Evolutionary conservation across 169 alveolate genomes (phyloP).

Genomic region (Cryptosporidium tyzzeri): DNA sequence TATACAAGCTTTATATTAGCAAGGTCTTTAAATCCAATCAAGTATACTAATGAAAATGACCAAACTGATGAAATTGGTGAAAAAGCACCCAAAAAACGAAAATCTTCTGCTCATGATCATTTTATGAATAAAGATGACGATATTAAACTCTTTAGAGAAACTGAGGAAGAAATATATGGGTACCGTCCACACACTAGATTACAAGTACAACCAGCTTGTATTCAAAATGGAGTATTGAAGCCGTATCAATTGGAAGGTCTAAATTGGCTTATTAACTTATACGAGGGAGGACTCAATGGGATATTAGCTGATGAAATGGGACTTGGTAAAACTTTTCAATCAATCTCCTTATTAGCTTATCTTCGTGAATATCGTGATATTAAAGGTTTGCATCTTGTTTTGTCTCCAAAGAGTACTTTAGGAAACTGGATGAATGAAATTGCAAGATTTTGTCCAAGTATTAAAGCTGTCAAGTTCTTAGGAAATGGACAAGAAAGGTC

Average conservation of each 20-base stretch:
- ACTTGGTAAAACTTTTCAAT: conserved; percentile 97
- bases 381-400: conserved; percentile 95
- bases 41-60: conserved; percentile 2
- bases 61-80: background rate
- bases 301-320: conserved; percentile 99
- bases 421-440: conserved; percentile 97
- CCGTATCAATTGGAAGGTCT: conserved; percentile 96
- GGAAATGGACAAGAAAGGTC: conserved; percentile 94
- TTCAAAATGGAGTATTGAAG: conserved; percentile 89
- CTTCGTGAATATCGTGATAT: conserved; percentile 89
- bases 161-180: conserved; percentile 67
- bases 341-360: conserved; percentile 94
- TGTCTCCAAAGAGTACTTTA: conserved; percentile 96
- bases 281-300: conserved; percentile 95
- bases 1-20: conserved; percentile 63
- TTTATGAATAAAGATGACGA: conserved; percentile 65
- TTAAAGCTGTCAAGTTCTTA: conserved; percentile 94
- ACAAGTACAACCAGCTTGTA: conserved; percentile 57
- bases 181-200: conserved; percentile 61
- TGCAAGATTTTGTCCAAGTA: conserved; percentile 93
- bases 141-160: conserved; percentile 53
- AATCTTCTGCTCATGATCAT: conserved; percentile 24
- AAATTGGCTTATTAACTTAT: conserved; percentile 95
- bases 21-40: conserved; percentile 51
- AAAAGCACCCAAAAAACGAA: background rate